Base-by-base conservation (phyloP, 371 early-diverging fungal genomes). In the Synchytrium microbalum region DNA sequence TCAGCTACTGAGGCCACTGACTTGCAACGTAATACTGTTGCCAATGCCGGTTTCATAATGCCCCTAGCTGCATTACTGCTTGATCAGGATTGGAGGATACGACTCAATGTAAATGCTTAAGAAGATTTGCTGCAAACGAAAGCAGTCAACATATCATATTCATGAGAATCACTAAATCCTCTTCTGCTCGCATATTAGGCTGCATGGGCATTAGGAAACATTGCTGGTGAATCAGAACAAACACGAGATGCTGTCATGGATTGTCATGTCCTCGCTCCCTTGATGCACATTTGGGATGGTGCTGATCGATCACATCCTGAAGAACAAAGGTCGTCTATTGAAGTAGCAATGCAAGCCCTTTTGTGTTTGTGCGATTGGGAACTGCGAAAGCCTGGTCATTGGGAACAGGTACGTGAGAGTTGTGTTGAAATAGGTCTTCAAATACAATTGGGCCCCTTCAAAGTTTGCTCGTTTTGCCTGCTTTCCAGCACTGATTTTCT, bases 161-260 rank as follows among this genome's bases (percentile, higher is more conserved):
- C 46, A n/a, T n/a, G n/a, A n/a, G n/a, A n/a, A n/a, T n/a, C n/a
- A n/a, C n/a, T n/a, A n/a, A n/a, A n/a, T n/a, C n/a, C n/a, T n/a
- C n/a, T n/a, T n/a, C n/a, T n/a, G n/a, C n/a, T 60, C 32, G 5
- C 5, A 5, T n/a, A 25, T 10, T 30, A 60, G 29, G 30, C 53
- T 13, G 60, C 58, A 26, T 60, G 60, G 60, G 32, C 60, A 32
- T 10, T 60, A 28, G 60, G 60, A 60, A 60, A 60, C 27, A 60
- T 60, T 60, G 60, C 60, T 25, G 60, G 60, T 13, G 60, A 60
- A 26, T 29, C 25, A 5, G 25, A 23, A 25, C 26, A 24, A 60
- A 25, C 26, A 8, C 5, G 60, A 60, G 60, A 60, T 60, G 26
- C 25, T 5, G 60, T 58, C 25, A 60, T 60, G 25, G 29, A 60